phyloP scores from a whole-genome alignment of 148 eudicot genomes.

The Heliamphora exappendiculata region DNA sequence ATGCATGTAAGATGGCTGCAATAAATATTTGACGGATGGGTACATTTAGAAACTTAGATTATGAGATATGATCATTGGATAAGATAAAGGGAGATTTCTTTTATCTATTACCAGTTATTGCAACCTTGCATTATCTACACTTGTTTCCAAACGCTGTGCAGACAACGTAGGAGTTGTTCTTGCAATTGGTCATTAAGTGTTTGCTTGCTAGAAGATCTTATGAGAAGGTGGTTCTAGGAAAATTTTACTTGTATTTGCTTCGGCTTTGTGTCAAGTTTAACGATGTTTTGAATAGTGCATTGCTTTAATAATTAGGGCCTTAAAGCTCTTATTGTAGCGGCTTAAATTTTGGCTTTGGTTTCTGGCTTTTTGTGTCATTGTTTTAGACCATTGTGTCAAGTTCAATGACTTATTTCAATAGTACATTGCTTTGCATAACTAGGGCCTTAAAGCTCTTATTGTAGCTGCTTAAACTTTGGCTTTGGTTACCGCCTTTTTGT shows the following conservation, averaged over 20 bases:
- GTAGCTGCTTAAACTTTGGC: not conserved
- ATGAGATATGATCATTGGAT: not conserved
- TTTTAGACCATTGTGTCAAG: not conserved
- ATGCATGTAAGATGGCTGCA: constrained; percentile 3
- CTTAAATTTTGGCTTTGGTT: not conserved
- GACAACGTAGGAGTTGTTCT: not conserved
- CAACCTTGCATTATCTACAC: not conserved
- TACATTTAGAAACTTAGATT: not conserved
- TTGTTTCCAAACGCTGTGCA: not conserved
- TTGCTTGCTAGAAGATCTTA: constrained; percentile 5
- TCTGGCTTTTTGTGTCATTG: not conserved
- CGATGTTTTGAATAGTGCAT: not conserved
- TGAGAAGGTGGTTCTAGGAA: not conserved
- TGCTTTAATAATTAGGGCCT: not conserved
- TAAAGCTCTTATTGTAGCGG: not conserved
- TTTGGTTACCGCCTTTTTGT: not conserved
- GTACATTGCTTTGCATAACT: not conserved
- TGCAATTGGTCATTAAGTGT: not conserved
- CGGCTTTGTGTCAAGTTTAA: not conserved
- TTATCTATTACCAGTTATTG: not conserved
- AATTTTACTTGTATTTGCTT: not conserved
- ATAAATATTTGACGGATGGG: not conserved
- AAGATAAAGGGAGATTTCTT: constrained; percentile 2
- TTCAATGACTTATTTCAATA: not conserved
- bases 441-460: not conserved